A percentile compares a stretch with the other conserved stretches of the same genome.
phyloP scores from a whole-genome alignment of 805 yeast genomes.

The Barnettozyma californica region DNA sequence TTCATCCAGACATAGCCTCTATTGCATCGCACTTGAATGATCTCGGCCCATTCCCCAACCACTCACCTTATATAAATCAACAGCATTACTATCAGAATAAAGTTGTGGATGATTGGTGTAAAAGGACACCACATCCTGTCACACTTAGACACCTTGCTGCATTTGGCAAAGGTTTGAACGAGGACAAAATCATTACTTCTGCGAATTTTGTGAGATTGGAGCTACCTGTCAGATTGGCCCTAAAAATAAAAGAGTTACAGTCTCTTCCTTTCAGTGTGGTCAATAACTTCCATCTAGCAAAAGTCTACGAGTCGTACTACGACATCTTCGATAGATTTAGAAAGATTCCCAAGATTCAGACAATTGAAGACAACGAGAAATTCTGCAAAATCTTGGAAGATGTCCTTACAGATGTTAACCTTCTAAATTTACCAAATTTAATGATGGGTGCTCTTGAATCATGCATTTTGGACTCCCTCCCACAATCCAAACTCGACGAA shows the following conservation, averaged over 20 bases:
- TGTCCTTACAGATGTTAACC: constrained; percentile 69
- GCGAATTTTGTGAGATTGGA: constrained; percentile 89
- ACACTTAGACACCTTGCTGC: constrained; percentile 86
- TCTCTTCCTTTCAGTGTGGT: constrained; percentile 77
- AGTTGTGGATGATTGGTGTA: constrained; percentile 55
- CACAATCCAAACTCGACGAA: constrained; percentile 59
- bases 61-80: constrained; percentile 44
- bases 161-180: constrained; percentile 73
- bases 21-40: constrained; percentile 30
- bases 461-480: constrained; percentile 51
- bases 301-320: constrained; percentile 85
- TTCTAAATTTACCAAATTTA: constrained; percentile 76
- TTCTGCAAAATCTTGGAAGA: constrained; percentile 62
- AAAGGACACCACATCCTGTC: constrained; percentile 78
- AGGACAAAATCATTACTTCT: constrained; percentile 70
- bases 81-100: constrained; percentile 88
- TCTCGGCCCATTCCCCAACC: constrained; percentile 34
- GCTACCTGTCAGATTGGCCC: constrained; percentile 76
- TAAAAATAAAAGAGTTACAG: constrained; percentile 76
- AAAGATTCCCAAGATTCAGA: constrained; percentile 58
- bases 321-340: constrained; percentile 84
- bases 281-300: constrained; percentile 78
- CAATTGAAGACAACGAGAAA: constrained; percentile 66
- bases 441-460: constrained; percentile 92
- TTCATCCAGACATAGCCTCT: constrained; percentile 31